phyloP scores from a whole-genome alignment of 495 filamentous ascomycete species.

The Bathelium albidoporum region DNA sequence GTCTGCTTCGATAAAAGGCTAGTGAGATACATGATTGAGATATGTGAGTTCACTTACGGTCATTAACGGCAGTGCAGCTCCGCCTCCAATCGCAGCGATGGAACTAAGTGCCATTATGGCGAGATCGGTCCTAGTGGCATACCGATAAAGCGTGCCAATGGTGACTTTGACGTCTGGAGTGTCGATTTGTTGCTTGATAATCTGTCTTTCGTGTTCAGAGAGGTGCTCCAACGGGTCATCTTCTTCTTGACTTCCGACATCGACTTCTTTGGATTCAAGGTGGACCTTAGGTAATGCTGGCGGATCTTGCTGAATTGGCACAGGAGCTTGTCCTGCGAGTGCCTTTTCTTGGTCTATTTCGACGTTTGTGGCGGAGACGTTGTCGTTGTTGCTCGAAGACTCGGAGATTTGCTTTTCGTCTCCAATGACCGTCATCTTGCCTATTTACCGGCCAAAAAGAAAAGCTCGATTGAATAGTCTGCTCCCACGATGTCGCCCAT shows the following conservation, averaged over 20 bases:
- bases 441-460: not conserved
- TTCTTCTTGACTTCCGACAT: slow-evolving; percentile 28
- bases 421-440: slow-evolving; percentile 3
- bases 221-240: slow-evolving; percentile 44
- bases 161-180: slow-evolving; percentile 55
- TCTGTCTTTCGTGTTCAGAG: slow-evolving; percentile 50
- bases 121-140: slow-evolving; percentile 64
- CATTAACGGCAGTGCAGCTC: slow-evolving; percentile 77
- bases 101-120: slow-evolving; percentile 57
- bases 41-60: slow-evolving; percentile 48
- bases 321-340: slow-evolving; percentile 16
- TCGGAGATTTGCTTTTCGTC: slow-evolving; percentile 17
- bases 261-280: slow-evolving; percentile 42
- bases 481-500: not conserved
- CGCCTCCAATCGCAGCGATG: slow-evolving; percentile 63
- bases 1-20: not conserved
- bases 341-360: slow-evolving; percentile 18
- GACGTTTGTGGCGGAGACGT: slow-evolving; percentile 7
- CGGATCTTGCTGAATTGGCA: slow-evolving; percentile 17
- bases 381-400: slow-evolving; percentile 20
- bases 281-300: slow-evolving; percentile 29
- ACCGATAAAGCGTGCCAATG: slow-evolving; percentile 62
- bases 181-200: slow-evolving; percentile 62
- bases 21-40: too few relatives aligned
- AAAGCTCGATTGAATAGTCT: not conserved